phyloP scores from a whole-genome alignment of 2,329 filamentous ascomycete genomes.

The Calonectria fujianensis region DNA sequence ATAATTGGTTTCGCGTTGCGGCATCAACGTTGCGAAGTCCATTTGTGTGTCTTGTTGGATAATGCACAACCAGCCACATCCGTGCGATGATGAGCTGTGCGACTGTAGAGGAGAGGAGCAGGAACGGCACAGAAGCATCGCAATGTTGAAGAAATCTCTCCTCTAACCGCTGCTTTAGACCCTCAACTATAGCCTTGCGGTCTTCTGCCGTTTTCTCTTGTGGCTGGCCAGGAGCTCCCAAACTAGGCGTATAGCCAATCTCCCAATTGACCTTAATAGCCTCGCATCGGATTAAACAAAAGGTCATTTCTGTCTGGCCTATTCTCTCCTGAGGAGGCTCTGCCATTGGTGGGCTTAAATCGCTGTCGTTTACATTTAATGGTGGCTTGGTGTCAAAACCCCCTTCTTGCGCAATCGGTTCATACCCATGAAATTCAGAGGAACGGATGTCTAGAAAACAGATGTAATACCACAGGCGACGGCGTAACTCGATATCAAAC shows the following conservation, averaged over 20 bases:
- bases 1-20: neutral
- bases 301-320: neutral
- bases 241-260: neutral
- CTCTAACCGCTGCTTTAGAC: neutral
- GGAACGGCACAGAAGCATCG: neutral
- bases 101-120: neutral
- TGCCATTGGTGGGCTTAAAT: neutral
- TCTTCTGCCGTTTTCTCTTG: neutral
- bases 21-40: neutral
- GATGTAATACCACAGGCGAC: constrained; percentile 9
- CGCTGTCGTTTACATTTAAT: constrained; percentile 6
- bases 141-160: neutral
- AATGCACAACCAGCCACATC: constrained; percentile 1
- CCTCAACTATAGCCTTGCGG: neutral
- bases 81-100: neutral
- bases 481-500: neutral
- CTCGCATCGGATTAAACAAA: constrained; percentile 9
- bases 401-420: neutral
- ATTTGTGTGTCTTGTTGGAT: neutral
- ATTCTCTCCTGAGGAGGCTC: neutral
- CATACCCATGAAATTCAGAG: neutral
- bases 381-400: constrained; percentile 1
- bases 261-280: neutral
- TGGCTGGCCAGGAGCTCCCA: too few relatives aligned
- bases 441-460: neutral